Evolutionary conservation across 2,329 filamentous ascomycete species (phyloP), one percentile per base, ranked within the genome.

Genomic region (Colletotrichum noveboracense): DNA sequence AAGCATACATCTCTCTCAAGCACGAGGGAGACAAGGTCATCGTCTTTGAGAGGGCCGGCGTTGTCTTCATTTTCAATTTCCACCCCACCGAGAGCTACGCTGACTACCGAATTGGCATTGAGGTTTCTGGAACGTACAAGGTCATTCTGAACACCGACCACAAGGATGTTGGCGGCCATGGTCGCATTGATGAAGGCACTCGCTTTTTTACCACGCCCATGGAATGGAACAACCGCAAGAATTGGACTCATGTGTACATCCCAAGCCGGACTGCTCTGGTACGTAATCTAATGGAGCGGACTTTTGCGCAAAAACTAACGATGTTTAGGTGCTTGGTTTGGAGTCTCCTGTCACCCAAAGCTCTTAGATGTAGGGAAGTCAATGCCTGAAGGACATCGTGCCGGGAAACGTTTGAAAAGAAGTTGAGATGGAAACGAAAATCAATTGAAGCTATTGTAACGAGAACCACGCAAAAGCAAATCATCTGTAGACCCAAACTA

Each of bases 31-130:
- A 99, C 87, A 99, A 98, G 87, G 93, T 98, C 58, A 92, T 99
- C 78, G 96, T 98, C 5, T 99, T 98, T 83, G 97, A 99, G 88
- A 92, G 97, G 36, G 97, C 93, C 2, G 96, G 96, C 0, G 87
- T 98, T 74, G 88, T 99, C 13, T 99, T 96, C 89, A 90, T 98
- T 80, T 98, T 99, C 90, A 99, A 99, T 87, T 98, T 98, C 89
- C 93, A 98, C 83, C 93, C 95, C 0, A 91, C 91, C 32, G 87
- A 93, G 79, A 98, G 95, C 84, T 99, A 94, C 86, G 93, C 93
- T 13, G 97, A 98, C 85, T 99, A 98, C 84, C 92, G 96, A 48
- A 93, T 99, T 62, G 97, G 97, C 21, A 90, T 99, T 52, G 95
- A 98, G 67, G 88, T 92, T 24, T 87, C 94, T 5, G 97, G 97